Conservation (phyloP, 2,329 filamentous ascomycete species). For the Pyrenochaeta sp. region DNA sequence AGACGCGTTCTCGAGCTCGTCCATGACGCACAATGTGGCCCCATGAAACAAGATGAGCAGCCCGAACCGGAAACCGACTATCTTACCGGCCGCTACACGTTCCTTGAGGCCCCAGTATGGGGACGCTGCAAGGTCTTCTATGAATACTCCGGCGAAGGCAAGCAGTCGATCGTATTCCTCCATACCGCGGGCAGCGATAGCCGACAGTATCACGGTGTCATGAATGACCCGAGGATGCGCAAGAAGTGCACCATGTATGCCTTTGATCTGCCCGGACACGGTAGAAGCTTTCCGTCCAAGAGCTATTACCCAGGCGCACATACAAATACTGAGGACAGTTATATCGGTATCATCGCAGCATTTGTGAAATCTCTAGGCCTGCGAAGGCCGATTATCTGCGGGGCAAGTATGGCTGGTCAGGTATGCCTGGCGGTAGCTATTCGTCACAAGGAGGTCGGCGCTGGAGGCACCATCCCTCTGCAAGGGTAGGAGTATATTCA, state of each 20-base stretch:
- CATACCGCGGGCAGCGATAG: constrained; percentile 59
- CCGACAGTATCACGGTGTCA: constrained; percentile 61
- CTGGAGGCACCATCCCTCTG: constrained; percentile 57
- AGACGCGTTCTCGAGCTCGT: constrained; percentile 58
- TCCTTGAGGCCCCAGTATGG: constrained; percentile 57
- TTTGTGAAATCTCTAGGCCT: constrained; percentile 56
- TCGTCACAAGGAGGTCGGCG: constrained; percentile 57
- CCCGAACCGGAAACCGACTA: constrained; percentile 50
- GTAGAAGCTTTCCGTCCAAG: constrained; percentile 57
- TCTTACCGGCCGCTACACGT: constrained; percentile 59
- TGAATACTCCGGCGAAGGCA: constrained; percentile 57
- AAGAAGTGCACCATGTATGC: constrained; percentile 60
- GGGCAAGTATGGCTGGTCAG: constrained; percentile 61
- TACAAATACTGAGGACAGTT: constrained; percentile 58
- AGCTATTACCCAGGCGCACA: constrained; percentile 55
- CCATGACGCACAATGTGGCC: constrained; percentile 58
- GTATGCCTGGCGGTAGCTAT: constrained; percentile 59
- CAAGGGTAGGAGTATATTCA: constrained; percentile 47
- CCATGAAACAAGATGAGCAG: constrained; percentile 53
- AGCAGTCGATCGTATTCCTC: constrained; percentile 56
- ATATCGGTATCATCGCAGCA: constrained; percentile 56
- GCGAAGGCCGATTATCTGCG: constrained; percentile 59
- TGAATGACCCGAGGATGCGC: constrained; percentile 59
- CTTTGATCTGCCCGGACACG: constrained; percentile 61
- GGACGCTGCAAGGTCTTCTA: constrained; percentile 61